Base-by-base conservation (phyloP, 345 rosid genomes). In the Hevea brasiliensis region DNA sequence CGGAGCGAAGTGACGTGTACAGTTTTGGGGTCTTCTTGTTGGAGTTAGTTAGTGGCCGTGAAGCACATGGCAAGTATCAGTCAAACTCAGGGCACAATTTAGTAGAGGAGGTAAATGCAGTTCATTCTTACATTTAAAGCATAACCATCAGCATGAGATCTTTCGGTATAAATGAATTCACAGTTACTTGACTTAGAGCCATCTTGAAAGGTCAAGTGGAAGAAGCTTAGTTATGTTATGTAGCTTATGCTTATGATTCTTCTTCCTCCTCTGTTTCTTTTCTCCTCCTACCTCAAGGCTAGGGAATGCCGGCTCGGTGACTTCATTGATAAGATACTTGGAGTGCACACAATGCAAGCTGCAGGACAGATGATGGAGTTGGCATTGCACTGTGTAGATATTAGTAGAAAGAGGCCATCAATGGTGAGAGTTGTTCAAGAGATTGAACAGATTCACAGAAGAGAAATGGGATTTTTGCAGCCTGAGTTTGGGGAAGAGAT, bases 11-110 rank as follows among this genome's bases (percentile, higher is more conserved):
- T 40, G 82, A 85, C 61, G 85, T 83, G 17, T 85, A 83, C 71
- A 79, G 86, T 61, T 85, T 81, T 6, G 88, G 88, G 44, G 83
- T 83, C 50, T 85, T 85, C 79, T 68, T 85, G 47, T 64, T 85
- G 23, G 88, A 79, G 71, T 67, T 85, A 67, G 67, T 75, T 18
- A 77, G 83, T 35, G 86, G 88, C 73, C 76, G 67, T 2, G 80
- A 72, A 75, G 81, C 88, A 35, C 12, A 47, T n/a, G 66, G 76
- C 59, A 72, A 67, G 40, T 58, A 65, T 56, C 47, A 18, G n/a
- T 62, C 61, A 44, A 63, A 54, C 37, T 50, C 73, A 9, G 81
- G 72, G 61, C 59, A 67, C 32, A 68, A 62, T 58, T 60, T 85
- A 29, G 60, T 73, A 60, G 42, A 75, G 26, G 81, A 80, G 85